These are phyloP conservation scores for Fomes fomentarius DNA, from an alignment of 1,284 basidiomycete species.

Conservation along the genomic window DNA sequence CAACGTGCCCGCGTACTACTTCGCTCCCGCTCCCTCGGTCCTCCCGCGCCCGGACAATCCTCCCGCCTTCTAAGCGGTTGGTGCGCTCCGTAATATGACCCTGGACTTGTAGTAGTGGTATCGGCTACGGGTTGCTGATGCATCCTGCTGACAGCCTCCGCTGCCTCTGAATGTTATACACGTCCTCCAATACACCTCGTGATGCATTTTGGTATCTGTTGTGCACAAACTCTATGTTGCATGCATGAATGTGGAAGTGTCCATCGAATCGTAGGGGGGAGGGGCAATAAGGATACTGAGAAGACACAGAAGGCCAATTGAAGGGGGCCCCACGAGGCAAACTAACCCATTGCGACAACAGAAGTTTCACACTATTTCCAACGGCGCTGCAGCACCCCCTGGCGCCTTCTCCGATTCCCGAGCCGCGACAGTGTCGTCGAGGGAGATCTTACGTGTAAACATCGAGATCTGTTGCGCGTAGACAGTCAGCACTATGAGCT, in stretches of 20 bases:
- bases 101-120: constrained; percentile 7
- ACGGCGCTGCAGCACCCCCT: constrained; percentile 8
- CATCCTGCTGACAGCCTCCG: constrained; percentile 10
- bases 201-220: constrained; percentile 9
- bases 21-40: neutral
- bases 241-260: constrained; percentile 9
- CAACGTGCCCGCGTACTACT: neutral
- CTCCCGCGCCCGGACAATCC: neutral
- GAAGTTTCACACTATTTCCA: constrained; percentile 22
- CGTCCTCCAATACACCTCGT: too few species aligned
- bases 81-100: too few species aligned
- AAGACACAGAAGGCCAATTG: constrained; percentile 12
- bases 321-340: constrained; percentile 20
- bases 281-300: constrained; percentile 25
- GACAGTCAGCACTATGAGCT: constrained; percentile 14
- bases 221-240: constrained; percentile 15
- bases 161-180: too few species aligned
- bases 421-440: constrained; percentile 17
- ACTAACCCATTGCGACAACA: constrained; percentile 21
- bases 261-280: constrained; percentile 6
- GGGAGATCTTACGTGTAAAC: constrained; percentile 31
- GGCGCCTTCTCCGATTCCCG: constrained; percentile 18
- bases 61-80: neutral
- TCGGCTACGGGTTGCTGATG: constrained; percentile 17
- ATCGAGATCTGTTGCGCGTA: constrained; percentile 30